A percentile compares a stretch with the other conserved stretches of the same genome.
Conservation (phyloP, 1,284 basidiomycete genomes). For the Kalmanozyma brasiliensis region DNA sequence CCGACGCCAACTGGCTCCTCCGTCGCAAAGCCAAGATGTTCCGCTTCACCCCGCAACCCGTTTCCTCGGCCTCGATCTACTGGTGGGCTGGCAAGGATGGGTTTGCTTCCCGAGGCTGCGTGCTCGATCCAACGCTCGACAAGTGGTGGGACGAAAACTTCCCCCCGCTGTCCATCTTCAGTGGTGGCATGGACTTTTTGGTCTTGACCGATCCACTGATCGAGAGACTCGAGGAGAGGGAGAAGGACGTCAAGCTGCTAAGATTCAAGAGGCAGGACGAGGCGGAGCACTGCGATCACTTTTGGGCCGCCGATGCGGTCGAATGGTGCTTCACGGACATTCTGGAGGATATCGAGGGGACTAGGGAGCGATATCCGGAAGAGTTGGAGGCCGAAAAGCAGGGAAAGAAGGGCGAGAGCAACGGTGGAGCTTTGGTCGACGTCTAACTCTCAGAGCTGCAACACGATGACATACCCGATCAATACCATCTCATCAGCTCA, state of each 20-base stretch:
- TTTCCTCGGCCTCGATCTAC: conserved; percentile 72
- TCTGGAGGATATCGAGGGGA: conserved; percentile 57
- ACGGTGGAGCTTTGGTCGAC: not conserved
- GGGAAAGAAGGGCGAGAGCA: not conserved
- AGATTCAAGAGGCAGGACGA: conserved; percentile 72
- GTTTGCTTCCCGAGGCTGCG: conserved; percentile 73
- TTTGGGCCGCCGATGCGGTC: conserved; percentile 74
- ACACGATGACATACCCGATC: not conserved
- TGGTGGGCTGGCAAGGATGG: conserved; percentile 75
- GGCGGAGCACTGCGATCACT: conserved; percentile 71
- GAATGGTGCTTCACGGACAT: conserved; percentile 72
- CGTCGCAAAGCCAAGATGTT: conserved; percentile 75
- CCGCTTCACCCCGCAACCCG: conserved; percentile 75
- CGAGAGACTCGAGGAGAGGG: conserved; percentile 54
- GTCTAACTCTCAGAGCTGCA: not conserved
- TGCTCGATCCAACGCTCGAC: conserved; percentile 71
- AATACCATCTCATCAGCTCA: no score
- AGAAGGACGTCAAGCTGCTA: conserved; percentile 71
- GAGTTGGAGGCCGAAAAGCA: conserved; percentile 18
- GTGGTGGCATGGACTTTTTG: conserved; percentile 69
- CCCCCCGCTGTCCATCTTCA: conserved; percentile 73
- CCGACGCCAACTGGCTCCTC: conserved; percentile 74
- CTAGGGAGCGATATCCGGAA: conserved; percentile 42
- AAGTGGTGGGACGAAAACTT: conserved; percentile 74
- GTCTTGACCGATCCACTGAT: conserved; percentile 62